These are phyloP conservation scores for Chlorella ohadii DNA, from an alignment of 139 green algal species.

Conservation along the genomic window DNA sequence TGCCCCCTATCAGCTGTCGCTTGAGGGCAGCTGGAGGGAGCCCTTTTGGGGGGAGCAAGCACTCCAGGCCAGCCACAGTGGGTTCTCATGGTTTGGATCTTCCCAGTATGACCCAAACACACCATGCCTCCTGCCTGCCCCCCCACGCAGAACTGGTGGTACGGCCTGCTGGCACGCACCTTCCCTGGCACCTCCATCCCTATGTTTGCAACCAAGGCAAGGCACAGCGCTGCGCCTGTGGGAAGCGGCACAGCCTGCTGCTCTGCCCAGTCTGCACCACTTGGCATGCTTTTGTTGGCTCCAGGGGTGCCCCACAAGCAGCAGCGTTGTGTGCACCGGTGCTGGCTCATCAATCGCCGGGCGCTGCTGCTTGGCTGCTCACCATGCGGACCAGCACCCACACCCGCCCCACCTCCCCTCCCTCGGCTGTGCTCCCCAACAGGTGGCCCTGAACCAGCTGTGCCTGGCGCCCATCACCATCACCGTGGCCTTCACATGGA, in stretches of 20 bases:
- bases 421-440: neutral
- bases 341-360: no score
- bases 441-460: slow-evolving; percentile 84
- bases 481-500: slow-evolving; percentile 78
- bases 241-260: neutral
- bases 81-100: no score
- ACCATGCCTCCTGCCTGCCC: neutral
- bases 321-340: no score
- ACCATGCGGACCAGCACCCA: no score
- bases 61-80: no score
- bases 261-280: neutral
- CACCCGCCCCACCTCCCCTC: neutral
- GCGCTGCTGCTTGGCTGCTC: neutral
- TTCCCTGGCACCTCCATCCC: slow-evolving; percentile 59
- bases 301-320: no score
- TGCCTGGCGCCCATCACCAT: slow-evolving; percentile 77
- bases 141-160: slow-evolving; percentile 80
- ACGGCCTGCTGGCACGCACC: slow-evolving; percentile 49
- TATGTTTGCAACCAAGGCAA: slow-evolving; percentile 78
- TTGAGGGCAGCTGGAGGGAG: no score
- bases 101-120: no score
- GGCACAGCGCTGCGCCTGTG: no score
- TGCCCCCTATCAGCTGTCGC: no score
- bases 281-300: no score
- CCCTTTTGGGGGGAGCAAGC: no score